Percentiles rank a stretch among this genome's conserved stretches.
phyloP scores from a whole-genome alignment of 2,329 filamentous ascomycete species.

The Penicillium frequentans region DNA sequence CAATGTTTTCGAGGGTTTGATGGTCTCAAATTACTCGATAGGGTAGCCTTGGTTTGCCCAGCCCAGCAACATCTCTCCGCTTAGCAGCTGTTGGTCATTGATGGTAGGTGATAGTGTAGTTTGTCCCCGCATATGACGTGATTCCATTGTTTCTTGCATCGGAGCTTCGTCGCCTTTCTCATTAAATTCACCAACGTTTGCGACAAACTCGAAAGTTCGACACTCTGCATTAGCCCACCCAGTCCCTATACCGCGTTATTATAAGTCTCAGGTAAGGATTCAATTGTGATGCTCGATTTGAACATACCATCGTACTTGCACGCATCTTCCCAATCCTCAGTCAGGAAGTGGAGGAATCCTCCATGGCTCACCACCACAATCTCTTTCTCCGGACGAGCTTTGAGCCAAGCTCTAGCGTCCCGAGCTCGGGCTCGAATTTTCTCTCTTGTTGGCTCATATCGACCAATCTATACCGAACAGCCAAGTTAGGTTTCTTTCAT shows the following conservation, averaged over 20 bases:
- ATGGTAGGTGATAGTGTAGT: background rate
- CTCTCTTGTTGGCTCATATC: slow-evolving; percentile 39
- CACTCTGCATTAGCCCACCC: slow-evolving; percentile 70
- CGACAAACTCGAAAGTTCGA: slow-evolving; percentile 60
- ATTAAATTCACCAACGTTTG: background rate
- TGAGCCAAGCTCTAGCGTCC: slow-evolving; percentile 4
- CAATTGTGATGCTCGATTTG: background rate
- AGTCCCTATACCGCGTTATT: slow-evolving; percentile 51
- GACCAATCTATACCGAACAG: slow-evolving; percentile 22
- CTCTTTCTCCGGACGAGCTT: slow-evolving; percentile 4
- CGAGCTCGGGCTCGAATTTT: slow-evolving; percentile 1
- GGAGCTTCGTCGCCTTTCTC: background rate
- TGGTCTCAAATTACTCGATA: background rate
- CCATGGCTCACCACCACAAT: slow-evolving; percentile 9
- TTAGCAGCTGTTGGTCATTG: slow-evolving; percentile 1
- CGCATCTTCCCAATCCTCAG: slow-evolving; percentile 57
- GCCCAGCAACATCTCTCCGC: background rate
- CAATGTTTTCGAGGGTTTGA: background rate
- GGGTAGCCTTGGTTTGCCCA: slow-evolving; percentile 12
- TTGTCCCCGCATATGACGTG: slow-evolving; percentile 7
- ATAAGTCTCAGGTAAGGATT: background rate
- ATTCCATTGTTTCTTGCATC: slow-evolving; percentile 9
- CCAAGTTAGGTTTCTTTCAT: slow-evolving; percentile 32
- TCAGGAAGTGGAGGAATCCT: slow-evolving; percentile 7
- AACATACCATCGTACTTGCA: slow-evolving; percentile 37